Evolutionary conservation across 768 basidiomycete species (phyloP), one percentile per base, ranked within the genome.

Genomic region (Naganishia kalamii): DNA sequence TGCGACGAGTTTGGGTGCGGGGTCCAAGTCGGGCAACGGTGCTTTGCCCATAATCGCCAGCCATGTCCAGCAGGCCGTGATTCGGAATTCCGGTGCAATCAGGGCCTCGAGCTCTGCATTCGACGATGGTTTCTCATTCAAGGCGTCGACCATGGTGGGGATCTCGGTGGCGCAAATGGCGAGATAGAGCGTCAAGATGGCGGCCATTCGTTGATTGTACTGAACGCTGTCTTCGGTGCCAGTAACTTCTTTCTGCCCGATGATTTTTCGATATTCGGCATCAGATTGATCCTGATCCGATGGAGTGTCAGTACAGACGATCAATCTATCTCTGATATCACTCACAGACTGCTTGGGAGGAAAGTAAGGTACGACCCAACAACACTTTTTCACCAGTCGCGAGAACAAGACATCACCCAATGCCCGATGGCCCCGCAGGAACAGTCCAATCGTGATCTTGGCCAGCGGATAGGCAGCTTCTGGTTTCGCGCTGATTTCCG

Each of bases 401-500:
- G 88, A 85, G 79, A 86, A 91, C 74, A 99, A 85, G 15, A 94
- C 81, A 12, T 88, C 82, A 2, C 85, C 80, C 69, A 99, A 88
- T 30, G 78, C 75, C 5, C 82, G 80, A 57, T 85, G 82, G 44
- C 79, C 82, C 61, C 92, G 82, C 5, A 79, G 48, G 21, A 80
- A 35, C 32, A 97, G 81, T 67, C 84, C 86, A 68, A 88, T 83
- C 3, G 89, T 79, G 12, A 96, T 85, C 33, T 84, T 83, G 0
- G 89, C 90, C 25, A 99, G 83, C 0, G 94, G 94, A 40, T 83
- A 81, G 0, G 92, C 92, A 25, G 88, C 88, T 32, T 86, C 85
- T 72, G 88, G 86, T 78, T 93, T 89, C 2, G 92, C 92, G 1
- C 88, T 85, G 10, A 94, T 89, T 77, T 98, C 94, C 0, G 87